Conservation (phyloP, 805 yeast species). For the Tetrapisispora iriomotensis region DNA sequence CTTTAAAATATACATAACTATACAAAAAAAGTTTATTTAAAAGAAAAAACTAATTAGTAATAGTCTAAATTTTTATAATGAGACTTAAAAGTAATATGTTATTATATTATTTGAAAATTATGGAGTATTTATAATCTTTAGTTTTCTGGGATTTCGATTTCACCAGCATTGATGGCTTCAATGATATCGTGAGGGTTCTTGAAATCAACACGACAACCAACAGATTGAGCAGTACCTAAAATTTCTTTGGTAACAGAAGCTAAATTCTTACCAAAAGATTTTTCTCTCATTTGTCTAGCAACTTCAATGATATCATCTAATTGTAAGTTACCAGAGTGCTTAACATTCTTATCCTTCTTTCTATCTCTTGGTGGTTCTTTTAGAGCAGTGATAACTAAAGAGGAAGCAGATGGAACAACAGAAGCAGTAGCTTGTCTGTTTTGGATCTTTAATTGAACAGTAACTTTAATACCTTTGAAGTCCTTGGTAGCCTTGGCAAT, state of each 20-base stretch:
- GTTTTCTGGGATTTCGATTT: conserved; percentile 56
- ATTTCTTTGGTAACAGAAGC: conserved; percentile 97
- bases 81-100: conserved; percentile 2
- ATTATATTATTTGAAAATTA: conserved; percentile 6
- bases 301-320: conserved; percentile 92
- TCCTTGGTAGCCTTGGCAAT: conserved; percentile 99
- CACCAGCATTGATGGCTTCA: conserved; percentile 97
- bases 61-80: background rate
- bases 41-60: background rate
- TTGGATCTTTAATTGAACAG: conserved; percentile 97
- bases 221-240: conserved; percentile 99
- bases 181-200: conserved; percentile 99
- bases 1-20: no score
- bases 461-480: conserved; percentile 98
- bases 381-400: conserved; percentile 96
- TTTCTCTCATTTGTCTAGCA: conserved; percentile 95
- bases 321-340: conserved; percentile 98
- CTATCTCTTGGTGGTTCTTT: conserved; percentile 99
- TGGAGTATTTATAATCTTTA: conserved; percentile 14
- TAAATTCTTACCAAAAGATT: conserved; percentile 95
- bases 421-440: conserved; percentile 99
- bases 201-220: conserved; percentile 98
- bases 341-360: conserved; percentile 99
- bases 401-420: conserved; percentile 98
- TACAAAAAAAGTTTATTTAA: no score